phyloP scores from a whole-genome alignment of 495 filamentous ascomycete genomes.

The Haplographium delicatum region DNA sequence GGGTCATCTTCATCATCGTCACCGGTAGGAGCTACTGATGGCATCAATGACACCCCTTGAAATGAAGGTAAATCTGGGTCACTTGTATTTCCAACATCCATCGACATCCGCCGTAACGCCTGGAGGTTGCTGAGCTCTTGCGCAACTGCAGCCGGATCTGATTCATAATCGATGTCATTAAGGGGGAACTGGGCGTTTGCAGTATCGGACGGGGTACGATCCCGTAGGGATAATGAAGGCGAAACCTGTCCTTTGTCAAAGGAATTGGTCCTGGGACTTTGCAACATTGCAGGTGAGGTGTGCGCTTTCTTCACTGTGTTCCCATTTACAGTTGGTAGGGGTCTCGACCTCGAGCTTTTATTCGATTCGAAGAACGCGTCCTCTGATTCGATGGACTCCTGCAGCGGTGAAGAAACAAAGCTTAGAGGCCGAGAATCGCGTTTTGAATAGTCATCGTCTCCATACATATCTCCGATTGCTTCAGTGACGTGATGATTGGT shows the following conservation, averaged over 20 bases:
- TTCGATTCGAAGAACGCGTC: conserved; percentile 31
- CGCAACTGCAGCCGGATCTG: conserved; percentile 83
- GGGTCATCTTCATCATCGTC: conserved; percentile 83
- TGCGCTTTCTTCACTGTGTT: conserved; percentile 16
- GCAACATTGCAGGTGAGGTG: conserved; percentile 22
- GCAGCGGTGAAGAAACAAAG: conserved; percentile 51
- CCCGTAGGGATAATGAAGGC: conserved; percentile 53
- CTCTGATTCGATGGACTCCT: conserved; percentile 27
- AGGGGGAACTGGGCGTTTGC: conserved; percentile 47
- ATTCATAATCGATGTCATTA: conserved; percentile 88
- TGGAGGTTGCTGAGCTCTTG: conserved; percentile 95
- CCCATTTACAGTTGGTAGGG: conserved; percentile 21
- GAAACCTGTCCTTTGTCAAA: conserved; percentile 40
- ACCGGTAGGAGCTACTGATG: conserved; percentile 68
- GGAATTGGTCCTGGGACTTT: conserved; percentile 16
- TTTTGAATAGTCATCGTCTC: conserved; percentile 65
- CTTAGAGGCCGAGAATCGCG: conserved; percentile 57
- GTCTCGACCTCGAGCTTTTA: conserved; percentile 24
- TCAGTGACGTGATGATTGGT: conserved; percentile 94
- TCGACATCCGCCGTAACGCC: conserved; percentile 93
- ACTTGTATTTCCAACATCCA: conserved; percentile 87
- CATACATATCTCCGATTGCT: conserved; percentile 94
- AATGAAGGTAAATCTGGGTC: conserved; percentile 93
- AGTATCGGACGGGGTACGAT: conserved; percentile 16
- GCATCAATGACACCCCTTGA: conserved; percentile 51